A percentile compares a stretch with the other conserved stretches of the same genome.
Evolutionary conservation across 2,329 filamentous ascomycete species (phyloP).

Genomic region (Phaeosphaeriaceae sp.): DNA sequence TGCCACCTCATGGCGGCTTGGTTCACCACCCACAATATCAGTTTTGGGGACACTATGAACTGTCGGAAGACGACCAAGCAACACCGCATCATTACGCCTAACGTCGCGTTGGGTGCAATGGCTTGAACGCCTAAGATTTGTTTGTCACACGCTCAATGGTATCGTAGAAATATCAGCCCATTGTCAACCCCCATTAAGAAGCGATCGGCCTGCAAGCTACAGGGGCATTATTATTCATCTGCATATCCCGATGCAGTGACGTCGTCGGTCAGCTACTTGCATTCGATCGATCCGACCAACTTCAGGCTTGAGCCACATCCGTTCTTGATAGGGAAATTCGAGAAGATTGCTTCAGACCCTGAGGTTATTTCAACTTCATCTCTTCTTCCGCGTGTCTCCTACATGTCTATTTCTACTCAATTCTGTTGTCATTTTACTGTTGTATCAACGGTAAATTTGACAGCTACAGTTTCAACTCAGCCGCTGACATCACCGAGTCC

Average conservation of each 20-base stretch:
- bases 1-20: too few species aligned
- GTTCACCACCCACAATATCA: too few species aligned
- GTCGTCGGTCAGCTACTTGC: neutral
- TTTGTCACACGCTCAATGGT: conserved; percentile 3
- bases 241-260: neutral
- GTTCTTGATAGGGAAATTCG: neutral
- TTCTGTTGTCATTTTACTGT: neutral
- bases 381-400: neutral
- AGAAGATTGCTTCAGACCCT: neutral
- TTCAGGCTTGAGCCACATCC: conserved; percentile 3
- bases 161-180: conserved; percentile 3
- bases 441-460: neutral
- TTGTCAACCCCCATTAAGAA: neutral
- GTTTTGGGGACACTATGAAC: too few species aligned
- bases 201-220: neutral
- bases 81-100: too few species aligned
- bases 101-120: too few species aligned
- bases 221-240: neutral
- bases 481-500: conserved; percentile 9
- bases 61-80: too few species aligned
- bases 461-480: neutral
- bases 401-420: neutral
- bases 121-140: neutral
- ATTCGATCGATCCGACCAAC: conserved; percentile 12
- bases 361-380: neutral